Percentiles rank a stretch among this genome's conserved stretches.
phyloP scores from a whole-genome alignment of 352 stramenopile species.

The Pythium oligandrum region DNA sequence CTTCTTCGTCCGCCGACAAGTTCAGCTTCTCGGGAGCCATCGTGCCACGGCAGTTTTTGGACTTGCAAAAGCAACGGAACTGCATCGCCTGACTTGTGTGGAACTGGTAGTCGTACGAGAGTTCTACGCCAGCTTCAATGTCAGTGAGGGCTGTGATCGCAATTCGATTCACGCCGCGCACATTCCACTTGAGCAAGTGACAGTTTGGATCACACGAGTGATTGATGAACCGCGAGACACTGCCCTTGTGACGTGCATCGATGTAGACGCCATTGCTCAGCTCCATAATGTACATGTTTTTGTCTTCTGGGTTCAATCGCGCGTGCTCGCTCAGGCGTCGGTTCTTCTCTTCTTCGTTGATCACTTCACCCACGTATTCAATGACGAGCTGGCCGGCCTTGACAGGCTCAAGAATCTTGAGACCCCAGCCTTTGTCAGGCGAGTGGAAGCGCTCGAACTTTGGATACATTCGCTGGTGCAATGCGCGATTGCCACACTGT shows the following conservation, averaged over 20 bases:
- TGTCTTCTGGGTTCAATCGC: constrained; percentile 88
- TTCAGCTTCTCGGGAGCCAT: constrained; percentile 85
- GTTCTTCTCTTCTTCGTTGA: constrained; percentile 91
- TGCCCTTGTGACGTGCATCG: constrained; percentile 91
- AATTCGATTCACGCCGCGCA: constrained; percentile 89
- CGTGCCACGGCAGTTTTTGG: constrained; percentile 76
- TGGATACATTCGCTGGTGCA: constrained; percentile 81
- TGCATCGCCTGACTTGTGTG: constrained; percentile 82
- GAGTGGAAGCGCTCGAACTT: constrained; percentile 72
- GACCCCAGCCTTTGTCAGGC: constrained; percentile 90
- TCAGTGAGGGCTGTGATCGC: constrained; percentile 90
- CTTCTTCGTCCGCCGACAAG: constrained; percentile 18
- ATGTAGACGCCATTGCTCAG: constrained; percentile 92
- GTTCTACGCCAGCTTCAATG: constrained; percentile 85
- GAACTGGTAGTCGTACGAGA: constrained; percentile 96
- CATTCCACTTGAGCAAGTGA: constrained; percentile 93
- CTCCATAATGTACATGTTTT: constrained; percentile 97
- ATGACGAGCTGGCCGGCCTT: constrained; percentile 88
- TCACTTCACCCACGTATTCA: constrained; percentile 95
- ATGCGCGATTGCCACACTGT: constrained; percentile 88
- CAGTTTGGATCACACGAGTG: constrained; percentile 97
- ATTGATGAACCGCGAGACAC: constrained; percentile 96
- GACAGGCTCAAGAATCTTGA: constrained; percentile 75
- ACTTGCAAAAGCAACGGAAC: constrained; percentile 85
- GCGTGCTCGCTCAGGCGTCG: constrained; percentile 80